These are phyloP conservation scores for Petunia secreta DNA, from an alignment of 257 asterid genomes.

Conservation along the genomic window DNA sequence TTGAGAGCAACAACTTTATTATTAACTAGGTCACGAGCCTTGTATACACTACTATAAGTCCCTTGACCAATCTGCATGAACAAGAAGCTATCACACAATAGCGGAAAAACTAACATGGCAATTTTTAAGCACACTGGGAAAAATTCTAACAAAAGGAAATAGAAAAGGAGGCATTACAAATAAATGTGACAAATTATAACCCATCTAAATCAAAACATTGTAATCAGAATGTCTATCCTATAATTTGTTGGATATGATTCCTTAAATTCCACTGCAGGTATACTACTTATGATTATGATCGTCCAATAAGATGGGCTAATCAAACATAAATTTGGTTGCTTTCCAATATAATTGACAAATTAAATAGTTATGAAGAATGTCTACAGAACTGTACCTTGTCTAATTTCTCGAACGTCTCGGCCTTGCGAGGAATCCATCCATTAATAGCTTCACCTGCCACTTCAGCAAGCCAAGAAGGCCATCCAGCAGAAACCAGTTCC, in stretches of 20 bases:
- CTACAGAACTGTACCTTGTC: slow-evolving; percentile 67
- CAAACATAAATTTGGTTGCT: not conserved
- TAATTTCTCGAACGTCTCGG: slow-evolving; percentile 82
- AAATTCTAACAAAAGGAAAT: not conserved
- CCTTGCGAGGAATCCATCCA: slow-evolving; percentile 91
- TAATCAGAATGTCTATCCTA: not conserved
- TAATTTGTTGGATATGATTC: not conserved
- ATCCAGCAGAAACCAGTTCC: slow-evolving; percentile 88
- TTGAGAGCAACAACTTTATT: slow-evolving; percentile 78
- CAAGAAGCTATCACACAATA: slow-evolving; percentile 48
- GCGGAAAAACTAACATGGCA: slow-evolving; percentile 36
- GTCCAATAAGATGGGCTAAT: not conserved
- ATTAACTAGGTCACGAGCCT: slow-evolving; percentile 69
- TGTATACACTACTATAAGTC: slow-evolving; percentile 88
- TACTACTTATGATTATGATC: not conserved
- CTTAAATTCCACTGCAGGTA: not conserved
- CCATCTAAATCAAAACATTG: slow-evolving; percentile 10
- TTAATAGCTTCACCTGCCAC: slow-evolving; percentile 89
- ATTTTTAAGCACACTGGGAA: not conserved
- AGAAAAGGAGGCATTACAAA: slow-evolving; percentile 11
- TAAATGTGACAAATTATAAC: not conserved
- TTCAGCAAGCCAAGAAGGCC: slow-evolving; percentile 94
- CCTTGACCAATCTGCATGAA: slow-evolving; percentile 96
- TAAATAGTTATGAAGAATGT: not conserved
- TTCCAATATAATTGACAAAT: slow-evolving; percentile 12